Evolutionary conservation across 1,284 basidiomycete genomes (phyloP), one percentile per base, ranked within the genome.

Genomic region (Fomes fomentarius): DNA sequence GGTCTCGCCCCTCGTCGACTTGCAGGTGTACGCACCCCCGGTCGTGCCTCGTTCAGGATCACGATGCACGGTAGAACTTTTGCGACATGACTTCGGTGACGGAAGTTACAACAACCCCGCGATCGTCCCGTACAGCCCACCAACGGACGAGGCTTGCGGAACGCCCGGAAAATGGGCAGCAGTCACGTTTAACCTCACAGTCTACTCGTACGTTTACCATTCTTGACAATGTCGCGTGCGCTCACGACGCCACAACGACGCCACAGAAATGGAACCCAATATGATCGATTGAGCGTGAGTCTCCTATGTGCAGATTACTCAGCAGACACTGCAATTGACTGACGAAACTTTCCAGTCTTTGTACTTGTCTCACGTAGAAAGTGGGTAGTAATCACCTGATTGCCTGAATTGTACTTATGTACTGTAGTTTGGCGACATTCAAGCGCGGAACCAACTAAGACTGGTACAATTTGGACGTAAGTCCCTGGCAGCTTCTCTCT

Each of bases 381-480:
- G 58, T 60, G 31, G 41, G 58, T 47, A 17, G 15, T 4, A 31
- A 19, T 15, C 10, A 22, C 21, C 25, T 12, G 26, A 7, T 10
- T 26, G 21, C 7, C 25, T 22, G 25, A 8, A 42, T 47, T 30
- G 38, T 28, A 33, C 12, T 33, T 21, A 58, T 28, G 24, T 7
- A 33, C 14, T 34, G 3, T 28, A 54, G 52, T 60, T 28, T 54
- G 54, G 50, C 55, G 55, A 37, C 58, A 60, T 34, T 57, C 58
- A 11, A 54, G 58, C 33, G 58, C 58, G 25, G 58, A 60, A 33
- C 58, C 58, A n/a, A 57, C 55, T 3, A 61, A 64, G 50, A 55
- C 60, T 3, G 88, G 87, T 2, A 88, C 89, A 50, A 80, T 88
- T 37, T 90, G 87, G 88, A 88, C 85, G 2, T 57, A 24, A 37